Percentiles rank a stretch among this genome's conserved stretches.
Evolutionary conservation across 768 basidiomycete species (phyloP).

Genomic region (Trametes villosa): DNA sequence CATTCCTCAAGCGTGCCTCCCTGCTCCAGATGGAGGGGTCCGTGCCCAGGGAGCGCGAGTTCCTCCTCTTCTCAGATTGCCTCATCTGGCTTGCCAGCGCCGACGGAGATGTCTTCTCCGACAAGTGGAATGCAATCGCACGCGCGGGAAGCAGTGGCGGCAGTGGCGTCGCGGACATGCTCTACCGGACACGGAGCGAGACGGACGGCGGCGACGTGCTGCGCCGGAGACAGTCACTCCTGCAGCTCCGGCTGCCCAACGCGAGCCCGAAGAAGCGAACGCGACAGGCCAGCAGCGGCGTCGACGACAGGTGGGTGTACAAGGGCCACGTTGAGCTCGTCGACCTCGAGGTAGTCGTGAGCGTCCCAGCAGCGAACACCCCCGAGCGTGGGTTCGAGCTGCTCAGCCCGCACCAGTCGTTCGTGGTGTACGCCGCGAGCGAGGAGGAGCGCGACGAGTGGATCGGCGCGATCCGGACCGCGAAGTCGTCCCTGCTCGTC

Average conservation of each 20-base stretch:
- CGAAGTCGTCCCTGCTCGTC: constrained; percentile 72
- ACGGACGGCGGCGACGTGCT: constrained; percentile 42
- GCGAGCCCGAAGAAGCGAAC: constrained; percentile 34
- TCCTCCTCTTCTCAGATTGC: constrained; percentile 83
- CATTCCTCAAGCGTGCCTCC: constrained; percentile 68
- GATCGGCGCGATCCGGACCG: constrained; percentile 66
- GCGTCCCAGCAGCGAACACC: constrained; percentile 43
- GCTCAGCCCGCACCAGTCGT: constrained; percentile 76
- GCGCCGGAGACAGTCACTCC: constrained; percentile 22
- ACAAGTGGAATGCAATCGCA: constrained; percentile 28
- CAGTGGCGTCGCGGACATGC: constrained; percentile 39
- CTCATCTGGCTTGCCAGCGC: constrained; percentile 74
- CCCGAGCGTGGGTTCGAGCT: constrained; percentile 71
- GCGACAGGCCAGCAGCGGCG: constrained; percentile 38
- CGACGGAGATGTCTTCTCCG: constrained; percentile 38
- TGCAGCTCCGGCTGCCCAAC: constrained; percentile 27
- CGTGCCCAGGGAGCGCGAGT: constrained; percentile 61
- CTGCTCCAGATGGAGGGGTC: constrained; percentile 63
- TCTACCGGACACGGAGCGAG: constrained; percentile 64
- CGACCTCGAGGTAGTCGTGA: constrained; percentile 75
- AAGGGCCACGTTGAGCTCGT: constrained; percentile 72
- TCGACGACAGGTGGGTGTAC: constrained; percentile 73
- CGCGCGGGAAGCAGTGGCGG: not conserved
- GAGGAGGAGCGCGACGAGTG: constrained; percentile 66
- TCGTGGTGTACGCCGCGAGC: constrained; percentile 66